Conservation (phyloP, 352 stramenopile species). For the Phytophthora sp. region DNA sequence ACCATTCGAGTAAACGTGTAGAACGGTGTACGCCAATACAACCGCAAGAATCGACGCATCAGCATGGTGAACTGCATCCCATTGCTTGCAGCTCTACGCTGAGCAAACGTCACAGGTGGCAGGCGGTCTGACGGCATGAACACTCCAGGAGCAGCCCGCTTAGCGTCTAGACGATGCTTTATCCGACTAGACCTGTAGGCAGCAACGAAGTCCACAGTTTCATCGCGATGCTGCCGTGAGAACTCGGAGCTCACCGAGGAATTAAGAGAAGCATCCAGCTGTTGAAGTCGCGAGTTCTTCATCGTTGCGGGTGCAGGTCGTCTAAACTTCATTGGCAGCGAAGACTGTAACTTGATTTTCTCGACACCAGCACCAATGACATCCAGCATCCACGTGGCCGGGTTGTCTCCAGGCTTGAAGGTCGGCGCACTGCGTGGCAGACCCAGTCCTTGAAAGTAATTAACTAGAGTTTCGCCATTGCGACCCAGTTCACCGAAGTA, state of each 20-base stretch:
- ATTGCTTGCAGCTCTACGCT: slow-evolving; percentile 40
- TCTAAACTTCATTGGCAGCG: slow-evolving; percentile 9
- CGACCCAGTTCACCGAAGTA: slow-evolving; percentile 86
- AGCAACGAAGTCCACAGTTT: slow-evolving; percentile 39
- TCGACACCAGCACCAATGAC: slow-evolving; percentile 59
- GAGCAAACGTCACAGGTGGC: slow-evolving; percentile 35
- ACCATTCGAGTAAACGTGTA: slow-evolving; percentile 77
- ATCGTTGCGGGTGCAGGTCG: background rate
- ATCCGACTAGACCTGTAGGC: slow-evolving; percentile 42
- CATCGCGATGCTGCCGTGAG: slow-evolving; percentile 21
- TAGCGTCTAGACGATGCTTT: slow-evolving; percentile 40
- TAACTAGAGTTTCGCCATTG: slow-evolving; percentile 46
- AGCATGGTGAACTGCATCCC: slow-evolving; percentile 50
- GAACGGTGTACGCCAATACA: slow-evolving; percentile 88
- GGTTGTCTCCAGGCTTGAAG: slow-evolving; percentile 79
- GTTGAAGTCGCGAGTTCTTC: slow-evolving; percentile 16
- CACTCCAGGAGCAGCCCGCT: slow-evolving; percentile 38
- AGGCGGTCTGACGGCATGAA: slow-evolving; percentile 42
- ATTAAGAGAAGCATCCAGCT: slow-evolving; percentile 25
- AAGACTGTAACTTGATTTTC: slow-evolving; percentile 25
- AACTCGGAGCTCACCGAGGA: slow-evolving; percentile 33
- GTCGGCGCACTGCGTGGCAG: slow-evolving; percentile 23
- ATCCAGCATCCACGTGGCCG: slow-evolving; percentile 89
- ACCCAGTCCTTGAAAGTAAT: slow-evolving; percentile 68
- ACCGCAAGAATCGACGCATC: slow-evolving; percentile 56